Evolutionary conservation across 2,329 filamentous ascomycete genomes (phyloP).

Genomic region (Cladophialophora bantiana): DNA sequence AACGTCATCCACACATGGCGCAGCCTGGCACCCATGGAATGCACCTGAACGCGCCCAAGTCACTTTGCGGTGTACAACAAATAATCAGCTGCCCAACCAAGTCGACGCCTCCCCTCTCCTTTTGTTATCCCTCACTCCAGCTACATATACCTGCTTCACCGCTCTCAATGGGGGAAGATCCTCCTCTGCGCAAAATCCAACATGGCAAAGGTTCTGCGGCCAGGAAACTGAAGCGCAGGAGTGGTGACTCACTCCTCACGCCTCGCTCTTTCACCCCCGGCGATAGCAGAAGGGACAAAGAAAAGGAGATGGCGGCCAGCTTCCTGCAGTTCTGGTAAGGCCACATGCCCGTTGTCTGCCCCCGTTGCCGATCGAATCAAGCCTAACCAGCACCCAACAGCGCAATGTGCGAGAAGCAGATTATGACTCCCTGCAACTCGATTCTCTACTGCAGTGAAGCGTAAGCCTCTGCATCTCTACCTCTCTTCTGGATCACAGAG

Average conservation of each 20-base stretch:
- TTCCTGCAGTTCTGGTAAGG: constrained; percentile 57
- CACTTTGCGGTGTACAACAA: constrained; percentile 18
- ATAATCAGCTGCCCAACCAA: constrained; percentile 21
- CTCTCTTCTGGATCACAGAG: constrained; percentile 16
- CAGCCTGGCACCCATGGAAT: constrained; percentile 16
- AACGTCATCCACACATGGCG: constrained; percentile 18
- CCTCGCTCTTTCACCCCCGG: constrained; percentile 18
- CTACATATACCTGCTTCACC: constrained; percentile 29
- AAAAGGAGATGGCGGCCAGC: constrained; percentile 49
- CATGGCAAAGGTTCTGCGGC: constrained; percentile 26
- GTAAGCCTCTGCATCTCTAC: constrained; percentile 50
- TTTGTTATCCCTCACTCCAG: constrained; percentile 8
- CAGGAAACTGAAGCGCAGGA: constrained; percentile 32
- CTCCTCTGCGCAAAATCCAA: constrained; percentile 14
- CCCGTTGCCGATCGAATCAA: constrained; percentile 8
- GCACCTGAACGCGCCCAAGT: constrained; percentile 5
- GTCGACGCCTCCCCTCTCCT: background rate
- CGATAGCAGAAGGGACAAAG: constrained; percentile 40
- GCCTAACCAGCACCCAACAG: constrained; percentile 49
- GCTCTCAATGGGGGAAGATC: constrained; percentile 32
- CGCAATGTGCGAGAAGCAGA: constrained; percentile 71
- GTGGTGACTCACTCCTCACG: constrained; percentile 26
- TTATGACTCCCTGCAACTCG: constrained; percentile 65
- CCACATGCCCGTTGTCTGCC: background rate
- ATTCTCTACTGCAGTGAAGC: constrained; percentile 71